These are phyloP conservation scores for Boletus rex-veris DNA, from an alignment of 768 basidiomycete species.

Conservation along the genomic window DNA sequence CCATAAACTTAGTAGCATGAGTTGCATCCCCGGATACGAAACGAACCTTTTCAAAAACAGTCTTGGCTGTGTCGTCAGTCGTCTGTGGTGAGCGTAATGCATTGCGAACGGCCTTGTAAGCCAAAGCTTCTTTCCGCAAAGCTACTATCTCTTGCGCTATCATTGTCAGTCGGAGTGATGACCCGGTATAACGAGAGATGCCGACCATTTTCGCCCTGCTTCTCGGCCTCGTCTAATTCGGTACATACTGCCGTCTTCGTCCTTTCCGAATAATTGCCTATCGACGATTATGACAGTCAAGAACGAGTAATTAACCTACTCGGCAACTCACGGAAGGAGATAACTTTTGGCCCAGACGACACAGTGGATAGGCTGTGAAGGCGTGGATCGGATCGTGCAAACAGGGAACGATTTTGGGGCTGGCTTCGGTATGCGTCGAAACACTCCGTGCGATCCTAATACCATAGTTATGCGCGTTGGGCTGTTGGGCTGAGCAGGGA, in stretches of 20 bases:
- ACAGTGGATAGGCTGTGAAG: constrained; percentile 95
- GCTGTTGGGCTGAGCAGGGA: too few relatives aligned
- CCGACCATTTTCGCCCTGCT: constrained; percentile 88
- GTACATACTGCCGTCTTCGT: constrained; percentile 73
- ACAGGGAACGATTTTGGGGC: constrained; percentile 95
- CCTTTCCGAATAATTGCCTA: constrained; percentile 96
- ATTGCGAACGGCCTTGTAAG: constrained; percentile 74
- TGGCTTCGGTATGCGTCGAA: constrained; percentile 91
- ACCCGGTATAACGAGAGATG: constrained; percentile 11
- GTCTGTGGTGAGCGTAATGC: constrained; percentile 50
- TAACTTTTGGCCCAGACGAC: constrained; percentile 98
- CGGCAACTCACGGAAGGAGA: constrained; percentile 70
- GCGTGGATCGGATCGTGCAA: constrained; percentile 96
- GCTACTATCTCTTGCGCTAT: constrained; percentile 87
- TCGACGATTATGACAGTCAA: neutral
- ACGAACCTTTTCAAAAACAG: constrained; percentile 80
- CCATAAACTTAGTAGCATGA: too few relatives aligned
- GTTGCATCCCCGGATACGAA: neutral
- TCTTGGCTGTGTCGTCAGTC: constrained; percentile 53
- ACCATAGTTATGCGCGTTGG: too few relatives aligned
- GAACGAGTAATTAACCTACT: neutral
- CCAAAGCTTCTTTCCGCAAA: constrained; percentile 82
- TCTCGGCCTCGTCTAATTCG: constrained; percentile 90
- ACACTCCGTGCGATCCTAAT: constrained; percentile 84
- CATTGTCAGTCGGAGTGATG: neutral